Base-by-base conservation (phyloP, 2,329 filamentous ascomycete species). In the Coccinonectria pachysandricola region DNA sequence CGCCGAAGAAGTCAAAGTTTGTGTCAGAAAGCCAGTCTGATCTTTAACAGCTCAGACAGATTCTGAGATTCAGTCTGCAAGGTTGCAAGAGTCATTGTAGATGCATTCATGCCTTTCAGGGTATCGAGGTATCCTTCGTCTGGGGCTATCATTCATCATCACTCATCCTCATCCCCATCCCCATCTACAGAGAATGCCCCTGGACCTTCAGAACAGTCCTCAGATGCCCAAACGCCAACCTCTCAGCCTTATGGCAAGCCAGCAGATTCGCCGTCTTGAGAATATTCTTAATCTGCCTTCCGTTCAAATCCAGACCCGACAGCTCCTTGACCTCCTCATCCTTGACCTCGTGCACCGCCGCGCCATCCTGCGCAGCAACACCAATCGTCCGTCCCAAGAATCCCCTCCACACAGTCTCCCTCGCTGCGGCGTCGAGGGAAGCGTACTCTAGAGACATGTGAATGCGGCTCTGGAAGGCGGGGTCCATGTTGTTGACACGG, bases 251-350 rank as follows among this genome's bases (percentile, higher is more conserved):
- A 22, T 53, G 50, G 8, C 37, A 50, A 8, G 52, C 50, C 28
- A 55, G 28, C 21, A 54, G 22, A 19, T 46, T 49, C 8, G 46
- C 47, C 8, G 42, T 48, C 45, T 62, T 62, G 40, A 62, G 43
- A n/a, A 57, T 36, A 24, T 65, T 68, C 49, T 67, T 66, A 32
- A 68, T 68, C 51, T 68, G 60, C 12, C 63, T 48, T 4, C 65
- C 63, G 24, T 68, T 68, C 21, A 68, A 48, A 4, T 57, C 45
- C 26, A 64, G 45, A 12, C 40, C 31, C 1, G 59, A 48, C 18
- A 68, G 46, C 26, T 52, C 41, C n/a, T 48, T 46, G 2, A 59
- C 26, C 9, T 52, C 44, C 0, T 41, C 45, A 0, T 52, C 45
- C 0, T 28, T 37, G 4, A 59, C 33, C 7, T 46, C 43, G 35